Conservation (phyloP, 2,329 filamentous ascomycete species). For the Thelonectria olida region DNA sequence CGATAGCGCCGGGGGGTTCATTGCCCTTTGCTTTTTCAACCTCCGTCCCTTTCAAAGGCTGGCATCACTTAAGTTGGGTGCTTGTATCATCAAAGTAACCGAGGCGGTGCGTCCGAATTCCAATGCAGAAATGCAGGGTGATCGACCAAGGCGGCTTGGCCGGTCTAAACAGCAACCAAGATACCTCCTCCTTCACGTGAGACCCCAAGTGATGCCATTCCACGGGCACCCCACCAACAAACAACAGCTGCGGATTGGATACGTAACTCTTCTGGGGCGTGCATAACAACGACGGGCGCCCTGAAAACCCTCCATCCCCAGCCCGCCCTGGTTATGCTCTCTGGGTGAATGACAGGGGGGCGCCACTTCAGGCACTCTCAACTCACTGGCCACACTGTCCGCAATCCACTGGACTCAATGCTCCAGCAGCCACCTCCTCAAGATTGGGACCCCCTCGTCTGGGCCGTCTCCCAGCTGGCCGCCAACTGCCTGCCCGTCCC, state of each 20-base stretch:
- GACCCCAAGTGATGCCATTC: constrained; percentile 20
- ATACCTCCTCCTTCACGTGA: constrained; percentile 23
- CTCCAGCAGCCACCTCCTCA: not conserved
- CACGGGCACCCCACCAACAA: no score
- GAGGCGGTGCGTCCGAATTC: constrained; percentile 3
- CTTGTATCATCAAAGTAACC: constrained; percentile 5
- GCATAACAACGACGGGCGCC: constrained; percentile 18
- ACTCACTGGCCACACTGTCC: constrained; percentile 12
- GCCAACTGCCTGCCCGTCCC: constrained; percentile 4
- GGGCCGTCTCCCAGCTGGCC: not conserved
- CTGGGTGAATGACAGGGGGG: constrained; percentile 3
- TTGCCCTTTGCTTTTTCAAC: not conserved
- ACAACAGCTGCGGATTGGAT: constrained; percentile 18
- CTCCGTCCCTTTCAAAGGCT: not conserved
- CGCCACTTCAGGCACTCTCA: not conserved
- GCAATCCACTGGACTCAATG: constrained; percentile 9
- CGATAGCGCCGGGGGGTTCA: not conserved
- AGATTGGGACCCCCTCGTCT: no score
- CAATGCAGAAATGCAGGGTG: not conserved
- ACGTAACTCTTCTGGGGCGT: constrained; percentile 16
- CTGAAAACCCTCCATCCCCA: constrained; percentile 7
- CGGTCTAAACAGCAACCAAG: constrained; percentile 11
- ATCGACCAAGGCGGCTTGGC: not conserved
- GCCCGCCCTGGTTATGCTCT: not conserved
- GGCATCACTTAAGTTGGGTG: not conserved